Conservation (phyloP, 371 early-diverging fungal species). For the Catenaria anguillulae region DNA sequence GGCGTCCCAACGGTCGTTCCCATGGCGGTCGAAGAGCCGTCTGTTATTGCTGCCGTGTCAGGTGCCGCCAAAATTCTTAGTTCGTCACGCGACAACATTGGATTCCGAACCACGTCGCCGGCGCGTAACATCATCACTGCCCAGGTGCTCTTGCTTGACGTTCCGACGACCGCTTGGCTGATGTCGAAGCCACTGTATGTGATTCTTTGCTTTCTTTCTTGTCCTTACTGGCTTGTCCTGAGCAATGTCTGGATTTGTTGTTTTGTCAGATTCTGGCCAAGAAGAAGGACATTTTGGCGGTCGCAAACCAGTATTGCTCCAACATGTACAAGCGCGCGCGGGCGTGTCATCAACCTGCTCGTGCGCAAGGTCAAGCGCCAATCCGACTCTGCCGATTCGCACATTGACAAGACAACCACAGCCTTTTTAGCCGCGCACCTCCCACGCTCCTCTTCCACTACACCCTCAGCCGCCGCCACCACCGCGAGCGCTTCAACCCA, state of each 20-base stretch:
- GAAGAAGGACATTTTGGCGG: conserved; percentile 18
- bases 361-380: conserved; percentile 22
- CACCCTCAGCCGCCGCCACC: not conserved
- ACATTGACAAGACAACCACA: conserved; percentile 1
- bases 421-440: not conserved
- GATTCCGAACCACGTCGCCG: conserved; percentile 35
- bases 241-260: too few relatives aligned
- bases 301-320: conserved; percentile 39
- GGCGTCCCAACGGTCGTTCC: conserved; percentile 35
- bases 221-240: too few relatives aligned
- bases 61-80: conserved; percentile 49
- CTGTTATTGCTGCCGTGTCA: conserved; percentile 52
- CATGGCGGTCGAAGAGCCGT: conserved; percentile 61
- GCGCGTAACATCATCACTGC: conserved; percentile 45
- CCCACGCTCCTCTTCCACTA: not conserved
- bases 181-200: conserved; percentile 18
- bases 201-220: too few relatives aligned
- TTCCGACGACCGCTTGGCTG: conserved; percentile 23
- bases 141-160: conserved; percentile 40
- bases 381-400: not conserved
- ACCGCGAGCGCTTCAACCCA: conserved; percentile 11
- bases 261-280: conserved; percentile 16
- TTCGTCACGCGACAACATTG: conserved; percentile 15
- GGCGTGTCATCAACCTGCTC: conserved; percentile 38
- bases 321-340: conserved; percentile 46